These are phyloP conservation scores for Lodderomyces beijingensis DNA, from an alignment of 1,139 yeast species.

Conservation along the genomic window DNA sequence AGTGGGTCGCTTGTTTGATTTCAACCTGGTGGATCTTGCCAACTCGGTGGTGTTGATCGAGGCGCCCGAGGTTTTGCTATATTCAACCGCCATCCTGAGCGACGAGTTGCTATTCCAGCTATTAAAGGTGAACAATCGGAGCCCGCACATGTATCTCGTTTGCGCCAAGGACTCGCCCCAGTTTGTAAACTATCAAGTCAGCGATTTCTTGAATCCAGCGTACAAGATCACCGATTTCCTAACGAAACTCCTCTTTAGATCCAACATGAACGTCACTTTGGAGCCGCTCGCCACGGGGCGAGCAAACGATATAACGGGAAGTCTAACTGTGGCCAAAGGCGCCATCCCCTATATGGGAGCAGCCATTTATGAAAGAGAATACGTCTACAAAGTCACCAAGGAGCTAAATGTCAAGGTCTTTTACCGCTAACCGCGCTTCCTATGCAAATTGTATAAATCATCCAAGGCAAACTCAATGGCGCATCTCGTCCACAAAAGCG, in stretches of 20 bases:
- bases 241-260: conserved; percentile 45
- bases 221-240: conserved; percentile 43
- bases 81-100: conserved; percentile 33
- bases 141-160: conserved; percentile 32
- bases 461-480: conserved; percentile 87
- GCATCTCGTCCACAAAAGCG: conserved; percentile 83
- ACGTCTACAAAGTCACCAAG: conserved; percentile 56
- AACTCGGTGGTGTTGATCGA: conserved; percentile 39
- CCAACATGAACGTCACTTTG: conserved; percentile 48
- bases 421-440: conserved; percentile 31
- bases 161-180: conserved; percentile 32
- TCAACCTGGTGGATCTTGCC: conserved; percentile 13
- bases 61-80: conserved; percentile 47
- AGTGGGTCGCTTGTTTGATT: conserved; percentile 22
- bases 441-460: conserved; percentile 57
- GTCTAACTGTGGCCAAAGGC: conserved; percentile 56
- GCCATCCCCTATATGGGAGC: conserved; percentile 23
- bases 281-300: conserved; percentile 74
- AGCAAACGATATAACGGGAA: conserved; percentile 80
- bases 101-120: conserved; percentile 33
- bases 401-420: conserved; percentile 47
- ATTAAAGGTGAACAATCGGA: conserved; percentile 29
- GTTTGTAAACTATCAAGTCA: conserved; percentile 28
- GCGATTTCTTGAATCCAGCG: conserved; percentile 20
- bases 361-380: conserved; percentile 55